Evolutionary conservation across 2,329 filamentous ascomycete species (phyloP).

Genomic region (Fusarium metavorans): DNA sequence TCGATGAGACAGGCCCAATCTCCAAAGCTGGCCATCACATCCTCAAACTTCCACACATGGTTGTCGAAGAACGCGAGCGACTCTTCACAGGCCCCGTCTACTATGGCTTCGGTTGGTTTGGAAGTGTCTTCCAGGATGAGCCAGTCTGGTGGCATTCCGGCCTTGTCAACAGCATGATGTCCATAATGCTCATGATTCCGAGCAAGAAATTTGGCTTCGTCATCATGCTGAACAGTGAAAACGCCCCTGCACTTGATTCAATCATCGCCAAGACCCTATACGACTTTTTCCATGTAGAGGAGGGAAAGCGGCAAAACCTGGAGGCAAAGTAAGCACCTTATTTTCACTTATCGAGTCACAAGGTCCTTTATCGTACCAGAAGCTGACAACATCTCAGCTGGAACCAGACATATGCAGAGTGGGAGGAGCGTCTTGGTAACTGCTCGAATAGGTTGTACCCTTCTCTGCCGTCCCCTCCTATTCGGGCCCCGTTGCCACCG

Average conservation of each 20-base stretch:
- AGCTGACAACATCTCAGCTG: slow-evolving; percentile 11
- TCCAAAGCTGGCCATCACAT: slow-evolving; percentile 41
- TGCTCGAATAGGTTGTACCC: slow-evolving; percentile 36
- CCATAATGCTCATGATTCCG: slow-evolving; percentile 46
- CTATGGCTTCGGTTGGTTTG: slow-evolving; percentile 43
- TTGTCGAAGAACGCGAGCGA: slow-evolving; percentile 20
- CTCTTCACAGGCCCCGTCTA: slow-evolving; percentile 27
- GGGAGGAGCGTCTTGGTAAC: slow-evolving; percentile 17
- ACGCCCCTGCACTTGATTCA: slow-evolving; percentile 19
- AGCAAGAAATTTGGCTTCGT: slow-evolving; percentile 40
- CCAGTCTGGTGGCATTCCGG: slow-evolving; percentile 42
- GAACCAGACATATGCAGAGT: slow-evolving; percentile 4
- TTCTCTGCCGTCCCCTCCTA: slow-evolving; percentile 31
- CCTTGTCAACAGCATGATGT: slow-evolving; percentile 38
- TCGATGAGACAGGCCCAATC: slow-evolving; percentile 43
- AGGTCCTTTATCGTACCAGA: background rate
- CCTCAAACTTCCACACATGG: slow-evolving; percentile 42
- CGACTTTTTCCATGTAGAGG: slow-evolving; percentile 34
- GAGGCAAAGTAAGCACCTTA: slow-evolving; percentile 15
- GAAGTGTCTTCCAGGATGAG: slow-evolving; percentile 33
- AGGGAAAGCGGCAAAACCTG: slow-evolving; percentile 23
- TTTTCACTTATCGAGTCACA: background rate
- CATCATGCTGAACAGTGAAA: slow-evolving; percentile 41
- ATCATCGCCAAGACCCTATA: slow-evolving; percentile 41
- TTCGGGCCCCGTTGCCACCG: slow-evolving; percentile 53